Base-by-base conservation (phyloP, 768 basidiomycete species). In the Tricholoma furcatifolium region DNA sequence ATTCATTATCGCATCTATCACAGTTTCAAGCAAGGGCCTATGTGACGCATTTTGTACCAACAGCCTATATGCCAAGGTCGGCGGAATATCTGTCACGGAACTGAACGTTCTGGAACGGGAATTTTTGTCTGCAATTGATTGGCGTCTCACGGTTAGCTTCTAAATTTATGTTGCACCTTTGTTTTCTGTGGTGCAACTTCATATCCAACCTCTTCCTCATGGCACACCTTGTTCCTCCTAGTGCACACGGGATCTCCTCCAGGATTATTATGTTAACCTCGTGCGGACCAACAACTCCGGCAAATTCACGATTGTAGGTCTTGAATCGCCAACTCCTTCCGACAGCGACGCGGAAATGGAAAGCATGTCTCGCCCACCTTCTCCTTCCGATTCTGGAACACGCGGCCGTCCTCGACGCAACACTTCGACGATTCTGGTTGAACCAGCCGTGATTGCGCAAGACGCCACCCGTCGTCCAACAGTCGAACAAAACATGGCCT, bases 1-100 rank as follows among this genome's bases (percentile, higher is more conserved):
- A 54, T 98, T 99, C 74, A 80, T 98, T 66, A 98, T 98, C 73
- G 82, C 96, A 41, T 85, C 93, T 61, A 87, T 98, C 68, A 84
- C 91, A 27, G 92, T 94, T 54, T 88, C 92, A 56, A 89, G 86
- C 74, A 98, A 99, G 71, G 93, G 93, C 0, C 84, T 98, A 41
- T 95, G 91, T 70, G 97, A 99, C 73, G 83, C 85, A 17, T 98
- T 98, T 69, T 96, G 91, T 73, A 93, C 91, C 43, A 98, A 98
- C 69, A 83, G 80, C 51, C 84, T 95, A 65, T 98, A 98, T 72
- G 93, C 97, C 59, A 90, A 88, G 70, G 95, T 99, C 30, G 97
- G 97, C 62, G 97, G 97, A 51, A 93, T 98, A 66, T 85, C 89
- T 57, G 79, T 93, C 44, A 77, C 80, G 54, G 96, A 99, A 73